A percentile compares a stretch with the other conserved stretches of the same genome.
These are phyloP conservation scores for Rhododendron kiyosumense DNA, from an alignment of 148 eudicot genomes.

Conservation along the genomic window DNA sequence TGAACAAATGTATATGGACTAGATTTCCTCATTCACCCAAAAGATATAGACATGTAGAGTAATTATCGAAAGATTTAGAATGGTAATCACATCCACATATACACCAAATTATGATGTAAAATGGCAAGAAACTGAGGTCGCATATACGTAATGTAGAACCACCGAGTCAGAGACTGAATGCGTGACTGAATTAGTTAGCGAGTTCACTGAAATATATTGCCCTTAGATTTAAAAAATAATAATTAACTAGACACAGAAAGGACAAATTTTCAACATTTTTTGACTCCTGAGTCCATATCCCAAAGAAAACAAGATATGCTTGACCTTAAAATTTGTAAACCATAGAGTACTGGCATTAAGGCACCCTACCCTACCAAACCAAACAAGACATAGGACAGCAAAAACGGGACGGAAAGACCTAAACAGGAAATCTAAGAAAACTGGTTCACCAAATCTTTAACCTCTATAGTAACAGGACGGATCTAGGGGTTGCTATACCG, in stretches of 20 bases:
- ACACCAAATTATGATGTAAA: neutral
- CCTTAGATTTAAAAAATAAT: neutral
- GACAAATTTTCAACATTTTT: neutral
- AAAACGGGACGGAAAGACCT: neutral
- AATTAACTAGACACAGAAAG: neutral
- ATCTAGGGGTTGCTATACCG: neutral
- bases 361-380: neutral
- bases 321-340: neutral
- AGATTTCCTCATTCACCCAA: neutral
- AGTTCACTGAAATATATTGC: neutral
- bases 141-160: neutral
- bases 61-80: neutral
- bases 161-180: neutral
- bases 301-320: neutral
- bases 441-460: neutral
- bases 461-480: neutral
- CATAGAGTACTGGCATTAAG: neutral
- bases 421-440: neutral
- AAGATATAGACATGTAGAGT: neutral
- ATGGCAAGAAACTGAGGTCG: neutral
- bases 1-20: neutral
- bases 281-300: neutral
- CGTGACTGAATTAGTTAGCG: neutral
- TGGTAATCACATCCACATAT: neutral
- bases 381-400: neutral